A percentile compares a stretch with the other conserved stretches of the same genome.
Evolutionary conservation across 2,329 filamentous ascomycete genomes (phyloP).

Genomic region (Diplodia mutila): DNA sequence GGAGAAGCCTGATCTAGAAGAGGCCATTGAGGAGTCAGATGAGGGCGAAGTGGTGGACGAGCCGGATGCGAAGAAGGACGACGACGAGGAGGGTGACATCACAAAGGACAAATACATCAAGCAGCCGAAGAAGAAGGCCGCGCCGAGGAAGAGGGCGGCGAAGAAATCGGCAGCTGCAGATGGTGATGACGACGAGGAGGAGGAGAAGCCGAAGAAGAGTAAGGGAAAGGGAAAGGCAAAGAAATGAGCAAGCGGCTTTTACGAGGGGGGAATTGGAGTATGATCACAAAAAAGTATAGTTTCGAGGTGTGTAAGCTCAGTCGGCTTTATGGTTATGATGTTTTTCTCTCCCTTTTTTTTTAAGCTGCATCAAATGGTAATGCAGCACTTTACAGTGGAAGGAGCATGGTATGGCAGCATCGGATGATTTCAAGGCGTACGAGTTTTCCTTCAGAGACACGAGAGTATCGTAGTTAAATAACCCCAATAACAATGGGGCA

Average conservation of each 20-base stretch:
- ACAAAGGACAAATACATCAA: conserved; percentile 98
- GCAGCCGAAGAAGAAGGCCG: conserved; percentile 70
- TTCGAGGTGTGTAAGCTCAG: background rate
- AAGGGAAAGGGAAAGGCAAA: conserved; percentile 20
- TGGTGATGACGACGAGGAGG: conserved; percentile 9
- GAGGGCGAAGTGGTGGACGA: conserved; percentile 54
- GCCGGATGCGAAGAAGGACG: conserved; percentile 54
- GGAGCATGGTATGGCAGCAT: background rate
- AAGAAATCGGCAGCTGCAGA: conserved; percentile 10
- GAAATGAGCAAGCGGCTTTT: background rate
- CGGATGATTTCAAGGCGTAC: background rate
- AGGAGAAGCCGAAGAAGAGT: conserved; percentile 18
- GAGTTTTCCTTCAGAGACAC: background rate
- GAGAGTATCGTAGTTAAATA: background rate
- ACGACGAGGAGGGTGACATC: conserved; percentile 78
- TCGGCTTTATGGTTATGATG: background rate
- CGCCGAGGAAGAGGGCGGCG: conserved; percentile 44
- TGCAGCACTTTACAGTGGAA: background rate
- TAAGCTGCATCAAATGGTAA: background rate
- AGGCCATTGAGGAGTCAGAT: conserved; percentile 92
- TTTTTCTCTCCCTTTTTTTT: background rate
- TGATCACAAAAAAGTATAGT: background rate
- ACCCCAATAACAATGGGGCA: too few relatives aligned
- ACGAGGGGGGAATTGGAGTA: background rate
- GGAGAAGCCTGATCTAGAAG: conserved; percentile 90